Evolutionary conservation across 2,329 filamentous ascomycete species (phyloP), one percentile per base, ranked within the genome.

Genomic region (Diaporthe sp.): DNA sequence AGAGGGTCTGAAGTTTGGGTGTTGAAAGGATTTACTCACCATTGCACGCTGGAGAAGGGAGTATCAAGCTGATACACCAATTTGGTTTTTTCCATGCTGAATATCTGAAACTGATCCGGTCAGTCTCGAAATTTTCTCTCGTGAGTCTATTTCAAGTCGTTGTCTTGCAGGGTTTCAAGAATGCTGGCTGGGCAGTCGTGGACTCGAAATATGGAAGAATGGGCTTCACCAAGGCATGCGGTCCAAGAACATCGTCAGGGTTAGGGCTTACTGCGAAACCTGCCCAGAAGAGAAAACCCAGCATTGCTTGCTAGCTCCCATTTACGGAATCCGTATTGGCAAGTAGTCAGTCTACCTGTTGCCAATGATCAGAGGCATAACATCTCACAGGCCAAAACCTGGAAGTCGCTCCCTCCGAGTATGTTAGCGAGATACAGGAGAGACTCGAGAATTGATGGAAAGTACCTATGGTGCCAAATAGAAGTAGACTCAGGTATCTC

Each of bases 51-150:
- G 2, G 92, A 91, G 81, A 90, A 94, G 0, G 92, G 92, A 3
- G 90, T 91, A 65, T 93, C 91, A 34, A 93, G 87, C 79, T 92
- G 92, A 80, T 92, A 91, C 25, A 92, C 85, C 12, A 90, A 86
- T 80, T 89, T 92, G 76, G 90, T 92, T 60, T 88, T 87, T 60
- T 89, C 87, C 87, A 89, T 89, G 13, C 17, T 67, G 10, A 19
- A 49, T 8, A n/a, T 1, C 15, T 31, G 25, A 13, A 46, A 17
- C 42, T 9, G 53, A 46, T 44, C 8, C 22, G 8, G 25, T 13
- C 8, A 44, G 25, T 10, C 8, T 55, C 37, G 15, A 8, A n/a
- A 6, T 19, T 1, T 10, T 55, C 13, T 22, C 22, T 68, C 1
- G 37, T 39, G 19, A 0, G 9, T 13, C 22, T 42, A 19, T 28